A percentile compares a stretch with the other conserved stretches of the same genome.
Evolutionary conservation across 139 green algal species (phyloP).

Genomic region (Limnomonas spitsbergensis): DNA sequence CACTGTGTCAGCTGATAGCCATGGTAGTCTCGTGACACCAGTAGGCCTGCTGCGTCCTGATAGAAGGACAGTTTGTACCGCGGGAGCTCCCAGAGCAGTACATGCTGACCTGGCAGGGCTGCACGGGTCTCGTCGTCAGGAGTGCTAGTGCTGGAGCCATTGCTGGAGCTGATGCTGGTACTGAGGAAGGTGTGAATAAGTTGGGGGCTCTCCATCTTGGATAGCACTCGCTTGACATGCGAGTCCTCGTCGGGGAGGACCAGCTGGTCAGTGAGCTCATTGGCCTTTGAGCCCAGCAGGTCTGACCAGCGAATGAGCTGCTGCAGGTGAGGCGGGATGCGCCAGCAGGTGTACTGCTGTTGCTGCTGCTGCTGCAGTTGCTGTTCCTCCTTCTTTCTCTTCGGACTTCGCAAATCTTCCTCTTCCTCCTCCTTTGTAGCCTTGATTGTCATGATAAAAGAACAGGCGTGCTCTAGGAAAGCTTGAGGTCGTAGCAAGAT

Average conservation of each 20-base stretch:
- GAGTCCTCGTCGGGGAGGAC: slow-evolving; percentile 19
- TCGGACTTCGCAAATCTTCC: background rate
- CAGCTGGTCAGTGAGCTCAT: slow-evolving; percentile 28
- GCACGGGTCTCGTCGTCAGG: no score
- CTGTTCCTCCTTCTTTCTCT: no score
- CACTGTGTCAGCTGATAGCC: slow-evolving; percentile 23
- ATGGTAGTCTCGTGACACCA: slow-evolving; percentile 26
- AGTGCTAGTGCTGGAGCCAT: no score
- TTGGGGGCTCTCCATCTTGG: slow-evolving; percentile 41
- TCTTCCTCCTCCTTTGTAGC: no score
- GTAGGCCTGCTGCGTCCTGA: slow-evolving; percentile 7
- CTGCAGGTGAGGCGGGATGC: background rate
- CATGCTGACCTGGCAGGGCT: no score
- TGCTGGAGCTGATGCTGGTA: background rate
- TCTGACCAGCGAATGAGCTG: background rate
- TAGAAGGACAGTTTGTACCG: slow-evolving; percentile 53
- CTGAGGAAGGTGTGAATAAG: slow-evolving; percentile 45
- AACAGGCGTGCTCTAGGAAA: slow-evolving; percentile 33
- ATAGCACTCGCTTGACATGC: slow-evolving; percentile 21
- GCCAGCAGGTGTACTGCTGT: slow-evolving; percentile 6
- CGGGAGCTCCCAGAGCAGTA: slow-evolving; percentile 37
- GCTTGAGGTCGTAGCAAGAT: slow-evolving; percentile 36
- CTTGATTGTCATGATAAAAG: slow-evolving; percentile 44
- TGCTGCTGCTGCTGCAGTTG: background rate
- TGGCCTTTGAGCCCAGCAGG: background rate